Conservation (phyloP, 2,329 filamentous ascomycete species). For the Neophaeococcomyces mojaviensis region DNA sequence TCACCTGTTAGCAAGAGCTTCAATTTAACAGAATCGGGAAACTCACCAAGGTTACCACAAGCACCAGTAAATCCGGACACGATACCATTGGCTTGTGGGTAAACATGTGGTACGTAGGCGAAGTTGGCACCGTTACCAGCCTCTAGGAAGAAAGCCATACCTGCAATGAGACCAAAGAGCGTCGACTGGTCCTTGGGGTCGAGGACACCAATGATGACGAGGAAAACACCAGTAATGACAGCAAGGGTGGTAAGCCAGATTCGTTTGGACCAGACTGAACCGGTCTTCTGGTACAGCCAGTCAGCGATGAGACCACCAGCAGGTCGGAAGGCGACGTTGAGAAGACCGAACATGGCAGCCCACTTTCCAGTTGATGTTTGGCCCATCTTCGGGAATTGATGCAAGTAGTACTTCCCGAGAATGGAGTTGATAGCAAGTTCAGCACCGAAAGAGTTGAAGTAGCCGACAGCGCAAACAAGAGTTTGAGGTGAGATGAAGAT, state of each 20-base stretch:
- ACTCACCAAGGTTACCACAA: slow-evolving; percentile 57
- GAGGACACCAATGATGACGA: slow-evolving; percentile 55
- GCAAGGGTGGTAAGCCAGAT: slow-evolving; percentile 50
- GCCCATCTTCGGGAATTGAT: slow-evolving; percentile 48
- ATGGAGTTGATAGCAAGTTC: slow-evolving; percentile 56
- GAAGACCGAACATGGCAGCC: slow-evolving; percentile 49
- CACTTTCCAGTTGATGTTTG: slow-evolving; percentile 50
- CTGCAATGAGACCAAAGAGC: slow-evolving; percentile 69
- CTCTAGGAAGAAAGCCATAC: slow-evolving; percentile 75
- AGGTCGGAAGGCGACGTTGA: slow-evolving; percentile 44
- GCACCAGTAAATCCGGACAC: slow-evolving; percentile 74
- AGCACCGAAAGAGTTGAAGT: slow-evolving; percentile 55
- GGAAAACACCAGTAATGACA: slow-evolving; percentile 51
- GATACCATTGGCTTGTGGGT: slow-evolving; percentile 71
- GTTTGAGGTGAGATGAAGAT: slow-evolving; percentile 57
- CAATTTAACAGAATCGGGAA: not conserved
- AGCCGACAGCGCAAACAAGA: slow-evolving; percentile 33
- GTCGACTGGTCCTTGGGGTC: slow-evolving; percentile 55
- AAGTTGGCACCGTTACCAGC: slow-evolving; percentile 83
- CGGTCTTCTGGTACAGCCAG: slow-evolving; percentile 45
- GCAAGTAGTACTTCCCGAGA: slow-evolving; percentile 51
- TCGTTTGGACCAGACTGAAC: slow-evolving; percentile 57
- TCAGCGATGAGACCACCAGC: slow-evolving; percentile 48
- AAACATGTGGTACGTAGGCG: slow-evolving; percentile 76
- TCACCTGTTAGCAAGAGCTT: not conserved